Conservation (phyloP, 768 basidiomycete genomes). For the Butyriboletus loyo region DNA sequence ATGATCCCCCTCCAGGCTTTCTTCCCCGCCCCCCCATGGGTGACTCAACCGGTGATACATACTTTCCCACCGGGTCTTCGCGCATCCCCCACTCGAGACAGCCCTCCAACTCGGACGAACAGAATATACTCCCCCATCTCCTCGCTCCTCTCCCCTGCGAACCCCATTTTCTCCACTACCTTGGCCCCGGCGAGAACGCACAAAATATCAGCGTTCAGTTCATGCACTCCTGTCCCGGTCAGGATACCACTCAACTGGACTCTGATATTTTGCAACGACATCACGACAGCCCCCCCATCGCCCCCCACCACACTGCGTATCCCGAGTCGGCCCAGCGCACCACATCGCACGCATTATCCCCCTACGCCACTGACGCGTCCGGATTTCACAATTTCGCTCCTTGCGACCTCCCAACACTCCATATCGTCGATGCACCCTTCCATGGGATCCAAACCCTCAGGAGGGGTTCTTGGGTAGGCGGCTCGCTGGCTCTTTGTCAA, state of each 20-base stretch:
- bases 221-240: constrained; percentile 23
- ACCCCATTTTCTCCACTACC: constrained; percentile 14
- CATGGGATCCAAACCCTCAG: constrained; percentile 14
- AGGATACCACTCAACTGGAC: constrained; percentile 25
- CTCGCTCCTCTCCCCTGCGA: constrained; percentile 14
- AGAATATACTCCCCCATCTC: constrained; percentile 18
- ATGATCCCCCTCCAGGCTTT: constrained; percentile 21
- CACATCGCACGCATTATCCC: constrained; percentile 19
- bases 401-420: constrained; percentile 7
- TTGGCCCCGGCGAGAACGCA: constrained; percentile 6
- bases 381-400: constrained; percentile 10
- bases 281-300: not conserved
- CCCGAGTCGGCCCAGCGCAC: constrained; percentile 34
- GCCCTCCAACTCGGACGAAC: constrained; percentile 12
- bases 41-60: constrained; percentile 14
- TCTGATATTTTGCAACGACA: constrained; percentile 24
- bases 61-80: constrained; percentile 12
- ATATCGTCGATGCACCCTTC: constrained; percentile 8
- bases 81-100: constrained; percentile 10
- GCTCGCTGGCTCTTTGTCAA: not conserved
- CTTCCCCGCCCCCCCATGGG: constrained; percentile 17
- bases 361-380: constrained; percentile 13
- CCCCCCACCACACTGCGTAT: constrained; percentile 13
- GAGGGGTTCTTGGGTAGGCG: constrained; percentile 27
- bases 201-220: constrained; percentile 33